These are phyloP conservation scores for Lavandula angustifolia DNA, from an alignment of 257 asterid species.

Conservation along the genomic window DNA sequence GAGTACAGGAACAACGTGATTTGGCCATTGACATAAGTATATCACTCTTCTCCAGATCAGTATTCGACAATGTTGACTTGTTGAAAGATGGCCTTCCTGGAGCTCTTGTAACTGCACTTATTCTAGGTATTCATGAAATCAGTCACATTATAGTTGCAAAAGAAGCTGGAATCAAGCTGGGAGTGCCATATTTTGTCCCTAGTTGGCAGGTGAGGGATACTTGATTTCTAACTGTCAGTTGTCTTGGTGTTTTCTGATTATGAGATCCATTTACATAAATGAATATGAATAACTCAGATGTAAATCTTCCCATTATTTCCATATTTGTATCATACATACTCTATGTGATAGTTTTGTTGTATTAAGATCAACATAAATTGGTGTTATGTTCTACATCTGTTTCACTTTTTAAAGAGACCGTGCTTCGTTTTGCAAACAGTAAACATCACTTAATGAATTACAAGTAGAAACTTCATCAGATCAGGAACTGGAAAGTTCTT, in stretches of 20 bases:
- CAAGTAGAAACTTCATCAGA: not conserved
- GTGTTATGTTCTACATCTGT: not conserved
- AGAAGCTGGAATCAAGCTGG: constrained; percentile 74
- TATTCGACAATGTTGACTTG: constrained; percentile 66
- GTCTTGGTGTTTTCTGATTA: not conserved
- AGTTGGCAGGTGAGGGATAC: constrained; percentile 84
- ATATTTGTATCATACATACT: not conserved
- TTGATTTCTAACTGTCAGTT: not conserved
- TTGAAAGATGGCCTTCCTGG: constrained; percentile 87
- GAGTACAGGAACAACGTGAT: constrained; percentile 3
- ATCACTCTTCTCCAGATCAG: constrained; percentile 57
- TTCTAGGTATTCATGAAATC: constrained; percentile 80
- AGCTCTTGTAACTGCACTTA: constrained; percentile 82
- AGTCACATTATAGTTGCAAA: constrained; percentile 75
- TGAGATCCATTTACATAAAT: constrained; percentile 1
- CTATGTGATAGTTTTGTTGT: constrained; percentile 1
- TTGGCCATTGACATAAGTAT: constrained; percentile 16
- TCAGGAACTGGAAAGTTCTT: not conserved
- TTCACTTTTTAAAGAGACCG: too few relatives aligned
- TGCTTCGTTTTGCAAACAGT: not conserved
- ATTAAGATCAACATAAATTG: not conserved
- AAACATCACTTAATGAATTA: constrained; percentile 4
- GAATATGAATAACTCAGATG: not conserved
- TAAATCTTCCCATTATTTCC: not conserved
- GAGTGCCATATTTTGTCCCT: constrained; percentile 92